Evolutionary conservation across 176 grass and related monocot genomes (phyloP).

Genomic region (Elaeis guineensis): DNA sequence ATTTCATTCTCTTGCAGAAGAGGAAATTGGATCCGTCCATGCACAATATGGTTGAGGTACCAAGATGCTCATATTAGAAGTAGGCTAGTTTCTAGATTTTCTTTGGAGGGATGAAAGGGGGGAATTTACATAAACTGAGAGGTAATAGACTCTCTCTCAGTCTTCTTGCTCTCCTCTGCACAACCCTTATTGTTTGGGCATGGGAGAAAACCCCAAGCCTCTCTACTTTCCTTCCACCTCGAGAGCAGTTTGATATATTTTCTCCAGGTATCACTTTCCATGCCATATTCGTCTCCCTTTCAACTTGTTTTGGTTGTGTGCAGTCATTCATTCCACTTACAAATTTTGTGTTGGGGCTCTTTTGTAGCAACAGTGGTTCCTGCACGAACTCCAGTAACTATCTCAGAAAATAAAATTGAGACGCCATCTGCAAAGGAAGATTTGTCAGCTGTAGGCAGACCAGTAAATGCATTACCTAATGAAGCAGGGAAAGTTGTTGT

Average conservation of each 20-base stretch:
- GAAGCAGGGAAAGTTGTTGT: not conserved
- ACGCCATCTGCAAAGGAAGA: not conserved
- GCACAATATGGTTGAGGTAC: not conserved
- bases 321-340: slow-evolving; percentile 7
- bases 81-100: slow-evolving; percentile 1
- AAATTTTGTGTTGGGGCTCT: not conserved
- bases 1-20: too few relatives aligned
- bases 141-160: slow-evolving; percentile 10
- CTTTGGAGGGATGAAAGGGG: slow-evolving; percentile 28
- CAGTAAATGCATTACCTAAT: not conserved
- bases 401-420: not conserved
- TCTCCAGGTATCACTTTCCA: slow-evolving; percentile 23
- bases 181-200: slow-evolving; percentile 23
- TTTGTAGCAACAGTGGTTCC: slow-evolving; percentile 1
- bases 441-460: not conserved
- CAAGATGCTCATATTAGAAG: not conserved
- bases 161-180: slow-evolving; percentile 25
- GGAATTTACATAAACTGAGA: slow-evolving; percentile 21
- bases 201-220: slow-evolving; percentile 30
- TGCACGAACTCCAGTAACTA: not conserved
- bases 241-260: slow-evolving; percentile 28
- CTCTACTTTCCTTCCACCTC: slow-evolving; percentile 18
- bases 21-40: too few relatives aligned
- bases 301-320: slow-evolving; percentile 14
- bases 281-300: not conserved